Evolutionary conservation across 225 moss, liverwort and hornwort genomes (phyloP).

Genomic region (Thuidium tamariscinum): DNA sequence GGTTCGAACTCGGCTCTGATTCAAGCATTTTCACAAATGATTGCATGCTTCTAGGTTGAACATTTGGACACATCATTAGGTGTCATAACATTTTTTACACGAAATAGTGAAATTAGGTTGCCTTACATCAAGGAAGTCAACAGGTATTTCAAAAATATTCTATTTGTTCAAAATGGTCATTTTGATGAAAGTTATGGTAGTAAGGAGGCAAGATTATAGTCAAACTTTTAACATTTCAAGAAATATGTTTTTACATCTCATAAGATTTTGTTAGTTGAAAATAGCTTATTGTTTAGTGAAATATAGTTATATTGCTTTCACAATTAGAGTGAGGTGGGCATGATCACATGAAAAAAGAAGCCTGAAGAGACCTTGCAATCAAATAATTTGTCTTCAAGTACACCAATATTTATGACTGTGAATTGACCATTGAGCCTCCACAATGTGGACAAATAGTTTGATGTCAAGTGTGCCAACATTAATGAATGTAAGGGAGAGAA

Average conservation of each 20-base stretch:
- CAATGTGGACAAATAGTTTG: neutral
- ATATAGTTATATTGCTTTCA: neutral
- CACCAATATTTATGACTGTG: neutral
- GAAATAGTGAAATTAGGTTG: too few species aligned
- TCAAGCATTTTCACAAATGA: neutral
- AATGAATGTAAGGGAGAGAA: neutral
- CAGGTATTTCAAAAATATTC: too few species aligned
- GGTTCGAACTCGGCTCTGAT: neutral
- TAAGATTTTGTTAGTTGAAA: accelerated
- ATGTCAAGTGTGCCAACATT: neutral
- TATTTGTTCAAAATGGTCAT: too few species aligned
- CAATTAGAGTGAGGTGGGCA: neutral
- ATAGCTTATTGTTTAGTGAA: neutral
- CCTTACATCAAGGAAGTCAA: too few species aligned
- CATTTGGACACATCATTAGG: neutral
- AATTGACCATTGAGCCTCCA: neutral
- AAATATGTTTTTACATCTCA: neutral
- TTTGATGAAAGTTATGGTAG: too few species aligned
- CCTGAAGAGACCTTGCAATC: neutral
- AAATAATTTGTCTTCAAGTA: neutral
- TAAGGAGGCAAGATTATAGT: too few species aligned
- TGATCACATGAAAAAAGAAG: neutral
- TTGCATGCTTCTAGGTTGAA: neutral
- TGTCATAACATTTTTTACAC: neutral
- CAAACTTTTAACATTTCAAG: neutral